These are phyloP conservation scores for Yamadazyma triangularis DNA, from an alignment of 1,139 yeast species.

Conservation along the genomic window DNA sequence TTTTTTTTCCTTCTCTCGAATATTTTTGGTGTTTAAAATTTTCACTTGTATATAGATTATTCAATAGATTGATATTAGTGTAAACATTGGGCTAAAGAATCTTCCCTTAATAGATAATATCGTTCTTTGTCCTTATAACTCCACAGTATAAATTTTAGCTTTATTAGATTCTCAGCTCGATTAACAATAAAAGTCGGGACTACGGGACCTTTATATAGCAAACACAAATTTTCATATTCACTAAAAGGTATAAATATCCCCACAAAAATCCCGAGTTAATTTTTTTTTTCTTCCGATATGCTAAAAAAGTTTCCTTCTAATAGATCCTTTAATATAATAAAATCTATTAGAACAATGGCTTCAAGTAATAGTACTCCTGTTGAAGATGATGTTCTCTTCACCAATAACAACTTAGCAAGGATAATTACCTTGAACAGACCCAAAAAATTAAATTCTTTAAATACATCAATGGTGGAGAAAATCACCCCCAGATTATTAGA, in stretches of 20 bases:
- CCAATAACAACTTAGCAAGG: slow-evolving; percentile 63
- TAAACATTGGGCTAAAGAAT: too few species aligned
- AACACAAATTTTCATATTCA: neutral
- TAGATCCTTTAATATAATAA: neutral
- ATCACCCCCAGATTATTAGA: slow-evolving; percentile 74
- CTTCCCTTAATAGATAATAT: too few species aligned
- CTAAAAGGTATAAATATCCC: neutral
- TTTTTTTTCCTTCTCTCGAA: too few species aligned
- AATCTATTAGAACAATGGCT: neutral
- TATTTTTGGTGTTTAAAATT: too few species aligned
- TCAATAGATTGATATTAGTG: too few species aligned
- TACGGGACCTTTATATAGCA: neutral
- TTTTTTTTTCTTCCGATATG: neutral
- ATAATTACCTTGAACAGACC: slow-evolving; percentile 76
- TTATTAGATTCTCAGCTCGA: too few species aligned
- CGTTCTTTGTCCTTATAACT: too few species aligned
- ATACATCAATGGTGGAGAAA: slow-evolving; percentile 69
- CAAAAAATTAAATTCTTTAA: slow-evolving; percentile 79
- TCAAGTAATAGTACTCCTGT: slow-evolving; percentile 19
- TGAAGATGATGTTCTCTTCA: slow-evolving; percentile 55
- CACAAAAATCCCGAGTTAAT: neutral
- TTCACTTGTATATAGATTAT: neutral
- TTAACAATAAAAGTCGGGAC: too few species aligned
- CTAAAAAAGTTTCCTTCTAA: neutral
- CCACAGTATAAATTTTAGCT: too few species aligned